Conservation (phyloP, 2,329 filamentous ascomycete genomes). For the Fusarium oligoseptatum region DNA sequence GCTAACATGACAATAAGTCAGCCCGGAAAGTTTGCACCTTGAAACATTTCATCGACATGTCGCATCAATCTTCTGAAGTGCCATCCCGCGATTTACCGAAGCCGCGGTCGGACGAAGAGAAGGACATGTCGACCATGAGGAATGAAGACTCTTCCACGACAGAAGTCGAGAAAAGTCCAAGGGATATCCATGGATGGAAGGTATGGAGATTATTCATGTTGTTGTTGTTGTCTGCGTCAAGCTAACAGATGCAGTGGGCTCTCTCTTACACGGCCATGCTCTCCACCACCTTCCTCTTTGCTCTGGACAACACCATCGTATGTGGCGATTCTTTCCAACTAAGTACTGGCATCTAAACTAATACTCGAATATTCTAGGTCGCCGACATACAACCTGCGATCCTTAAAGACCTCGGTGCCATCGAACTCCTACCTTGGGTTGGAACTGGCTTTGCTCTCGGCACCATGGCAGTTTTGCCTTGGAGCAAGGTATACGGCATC, state of each 20-base stretch:
- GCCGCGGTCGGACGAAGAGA: background rate
- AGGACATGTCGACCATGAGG: background rate
- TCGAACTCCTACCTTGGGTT: constrained; percentile 31
- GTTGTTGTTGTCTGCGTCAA: background rate
- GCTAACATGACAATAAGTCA: background rate
- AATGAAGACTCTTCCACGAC: background rate
- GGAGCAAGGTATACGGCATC: constrained; percentile 24
- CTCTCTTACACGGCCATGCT: background rate
- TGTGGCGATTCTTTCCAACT: background rate
- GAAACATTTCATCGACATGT: background rate
- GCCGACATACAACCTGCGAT: constrained; percentile 34
- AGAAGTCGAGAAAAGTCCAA: background rate
- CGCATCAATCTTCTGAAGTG: too few relatives aligned
- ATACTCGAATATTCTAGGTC: background rate
- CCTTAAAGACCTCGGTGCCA: constrained; percentile 17
- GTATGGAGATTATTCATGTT: background rate
- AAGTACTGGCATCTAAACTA: background rate
- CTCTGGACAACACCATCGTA: constrained; percentile 34
- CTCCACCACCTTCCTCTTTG: background rate
- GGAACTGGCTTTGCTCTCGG: constrained; percentile 21
- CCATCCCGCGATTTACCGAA: background rate
- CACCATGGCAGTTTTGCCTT: constrained; percentile 13
- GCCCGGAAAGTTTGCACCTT: fast-evolving
- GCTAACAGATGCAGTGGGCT: background rate
- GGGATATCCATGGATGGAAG: constrained; percentile 12